Evolutionary conservation across 2,329 filamentous ascomycete genomes (phyloP).

Genomic region (Pyrenophora tritici-repentis): DNA sequence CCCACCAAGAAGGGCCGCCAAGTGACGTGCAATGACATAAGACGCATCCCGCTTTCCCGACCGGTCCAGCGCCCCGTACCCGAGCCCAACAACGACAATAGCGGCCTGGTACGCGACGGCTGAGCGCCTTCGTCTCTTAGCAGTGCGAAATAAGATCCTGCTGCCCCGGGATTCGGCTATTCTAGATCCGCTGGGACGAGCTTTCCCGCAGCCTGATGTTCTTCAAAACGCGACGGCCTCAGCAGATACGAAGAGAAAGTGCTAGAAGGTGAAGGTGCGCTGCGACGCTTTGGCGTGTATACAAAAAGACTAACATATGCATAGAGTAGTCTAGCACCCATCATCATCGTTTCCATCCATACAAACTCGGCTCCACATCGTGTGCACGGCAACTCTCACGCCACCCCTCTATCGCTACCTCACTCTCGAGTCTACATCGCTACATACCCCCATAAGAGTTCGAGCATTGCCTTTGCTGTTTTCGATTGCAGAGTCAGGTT

Average conservation of each 20-base stretch:
- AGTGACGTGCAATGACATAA: constrained; percentile 32
- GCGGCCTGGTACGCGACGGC: constrained; percentile 29
- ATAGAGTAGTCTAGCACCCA: background rate
- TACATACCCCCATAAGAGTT: constrained; percentile 11
- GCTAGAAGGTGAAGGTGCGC: constrained; percentile 3
- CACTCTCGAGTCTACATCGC: constrained; percentile 13
- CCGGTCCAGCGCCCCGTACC: constrained; percentile 28
- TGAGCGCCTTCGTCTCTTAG: constrained; percentile 15
- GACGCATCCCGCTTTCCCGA: constrained; percentile 17
- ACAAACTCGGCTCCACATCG: constrained; percentile 14
- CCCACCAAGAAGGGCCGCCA: constrained; percentile 20
- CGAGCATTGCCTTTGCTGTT: background rate
- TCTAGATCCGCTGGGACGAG: background rate
- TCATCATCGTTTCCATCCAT: background rate
- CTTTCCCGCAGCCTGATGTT: constrained; percentile 23
- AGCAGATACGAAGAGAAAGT: constrained; percentile 6
- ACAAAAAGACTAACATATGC: background rate
- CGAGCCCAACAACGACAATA: constrained; percentile 44
- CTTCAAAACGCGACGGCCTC: constrained; percentile 13
- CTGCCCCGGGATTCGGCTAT: constrained; percentile 28
- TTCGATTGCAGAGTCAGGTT: too few relatives aligned
- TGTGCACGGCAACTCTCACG: constrained; percentile 14
- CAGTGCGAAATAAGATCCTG: constrained; percentile 3
- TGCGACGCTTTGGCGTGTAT: constrained; percentile 10
- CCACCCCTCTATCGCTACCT: constrained; percentile 21